Evolutionary conservation across 345 rosid genomes (phyloP).

Genomic region (Populus davidiana): DNA sequence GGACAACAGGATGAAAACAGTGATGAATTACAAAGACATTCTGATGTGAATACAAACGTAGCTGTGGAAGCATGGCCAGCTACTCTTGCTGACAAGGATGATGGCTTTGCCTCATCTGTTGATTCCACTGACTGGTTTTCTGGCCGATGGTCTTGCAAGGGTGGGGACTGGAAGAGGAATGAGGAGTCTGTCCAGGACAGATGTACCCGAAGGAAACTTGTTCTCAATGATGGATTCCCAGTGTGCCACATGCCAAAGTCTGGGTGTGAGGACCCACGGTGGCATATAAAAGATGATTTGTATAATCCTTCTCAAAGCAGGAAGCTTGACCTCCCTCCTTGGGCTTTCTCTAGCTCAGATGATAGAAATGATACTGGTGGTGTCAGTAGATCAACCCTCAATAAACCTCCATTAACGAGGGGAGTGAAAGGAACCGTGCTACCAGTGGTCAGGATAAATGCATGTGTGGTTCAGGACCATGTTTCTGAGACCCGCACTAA

Average conservation of each 20-base stretch:
- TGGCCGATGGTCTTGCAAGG: conserved; percentile 87
- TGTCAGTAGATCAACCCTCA: conserved; percentile 34
- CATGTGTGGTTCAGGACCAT: conserved; percentile 93
- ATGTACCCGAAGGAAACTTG: conserved; percentile 57
- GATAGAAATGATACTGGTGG: conserved; percentile 59
- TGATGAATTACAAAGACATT: conserved; percentile 36
- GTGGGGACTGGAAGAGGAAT: conserved; percentile 97
- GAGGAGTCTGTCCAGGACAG: conserved; percentile 73
- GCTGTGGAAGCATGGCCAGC: conserved; percentile 39
- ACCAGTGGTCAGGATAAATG: conserved; percentile 89
- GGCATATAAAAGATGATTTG: conserved; percentile 79
- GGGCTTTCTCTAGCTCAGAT: conserved; percentile 77
- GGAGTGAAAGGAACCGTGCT: conserved; percentile 72
- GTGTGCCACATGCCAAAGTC: conserved; percentile 92
- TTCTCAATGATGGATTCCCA: conserved; percentile 93
- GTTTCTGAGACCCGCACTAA: conserved; percentile 72
- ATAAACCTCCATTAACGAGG: conserved; percentile 48
- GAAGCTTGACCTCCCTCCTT: conserved; percentile 92
- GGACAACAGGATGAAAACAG: conserved; percentile 32
- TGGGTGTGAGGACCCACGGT: conserved; percentile 84
- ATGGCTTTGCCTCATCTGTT: conserved; percentile 28
- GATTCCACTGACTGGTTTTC: conserved; percentile 70
- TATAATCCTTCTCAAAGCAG: conserved; percentile 67
- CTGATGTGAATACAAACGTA: conserved; percentile 35
- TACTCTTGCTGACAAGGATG: conserved; percentile 36